These are phyloP conservation scores for Fusarium albosuccineum DNA, from an alignment of 2,329 filamentous ascomycete genomes.

Conservation along the genomic window DNA sequence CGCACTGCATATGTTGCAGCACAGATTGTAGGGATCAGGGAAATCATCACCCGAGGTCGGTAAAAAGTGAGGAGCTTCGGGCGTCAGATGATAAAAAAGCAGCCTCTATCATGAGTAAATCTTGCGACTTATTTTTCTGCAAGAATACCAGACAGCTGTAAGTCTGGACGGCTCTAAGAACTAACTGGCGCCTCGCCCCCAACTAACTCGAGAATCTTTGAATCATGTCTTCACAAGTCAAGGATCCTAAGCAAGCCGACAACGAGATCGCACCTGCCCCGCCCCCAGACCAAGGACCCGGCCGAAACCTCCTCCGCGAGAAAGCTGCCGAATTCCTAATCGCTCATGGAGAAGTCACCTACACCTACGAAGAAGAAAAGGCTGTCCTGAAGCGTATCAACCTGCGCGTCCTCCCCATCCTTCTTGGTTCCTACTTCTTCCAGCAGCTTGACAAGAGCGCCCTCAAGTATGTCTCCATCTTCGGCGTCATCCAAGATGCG, in stretches of 20 bases:
- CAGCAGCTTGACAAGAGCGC: constrained; percentile 47
- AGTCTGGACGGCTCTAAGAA: no score
- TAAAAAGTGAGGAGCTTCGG: background rate
- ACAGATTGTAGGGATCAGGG: background rate
- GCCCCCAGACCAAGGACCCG: background rate
- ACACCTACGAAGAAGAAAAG: background rate
- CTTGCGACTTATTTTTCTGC: no score
- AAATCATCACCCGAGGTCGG: background rate
- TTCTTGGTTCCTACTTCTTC: background rate
- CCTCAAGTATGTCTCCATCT: constrained; percentile 73
- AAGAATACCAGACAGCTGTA: background rate
- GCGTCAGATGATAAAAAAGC: background rate
- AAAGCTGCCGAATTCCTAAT: background rate
- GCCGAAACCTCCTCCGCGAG: background rate
- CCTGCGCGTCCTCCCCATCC: background rate
- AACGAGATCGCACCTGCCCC: background rate
- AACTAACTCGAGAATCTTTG: background rate
- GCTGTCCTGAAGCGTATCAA: background rate
- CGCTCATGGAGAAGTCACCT: background rate
- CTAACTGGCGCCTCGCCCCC: background rate
- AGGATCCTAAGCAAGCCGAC: background rate
- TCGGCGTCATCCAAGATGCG: constrained; percentile 68
- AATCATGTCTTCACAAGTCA: background rate
- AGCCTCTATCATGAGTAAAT: background rate
- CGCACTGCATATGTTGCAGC: background rate